Evolutionary conservation across 352 stramenopile genomes (phyloP).

Genomic region (Globisporangium recalcitrans): DNA sequence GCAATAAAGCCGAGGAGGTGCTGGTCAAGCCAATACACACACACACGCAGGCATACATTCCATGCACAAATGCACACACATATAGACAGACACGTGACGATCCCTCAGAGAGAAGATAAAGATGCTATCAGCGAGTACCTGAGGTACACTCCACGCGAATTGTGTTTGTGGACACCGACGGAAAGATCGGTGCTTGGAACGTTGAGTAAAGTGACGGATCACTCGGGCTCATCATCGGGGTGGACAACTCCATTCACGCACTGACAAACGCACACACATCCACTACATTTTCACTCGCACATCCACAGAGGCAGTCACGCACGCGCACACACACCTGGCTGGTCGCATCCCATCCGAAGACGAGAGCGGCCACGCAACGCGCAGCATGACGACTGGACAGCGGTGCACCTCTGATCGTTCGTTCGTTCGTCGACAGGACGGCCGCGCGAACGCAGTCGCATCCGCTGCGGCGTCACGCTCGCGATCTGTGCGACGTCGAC

Average conservation of each 20-base stretch:
- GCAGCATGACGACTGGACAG: background rate
- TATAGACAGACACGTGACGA: background rate
- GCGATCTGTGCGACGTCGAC: background rate
- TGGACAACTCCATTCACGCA: conserved; percentile 16
- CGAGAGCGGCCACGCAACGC: background rate
- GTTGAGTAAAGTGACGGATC: conserved; percentile 19
- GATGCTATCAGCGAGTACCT: conserved; percentile 60
- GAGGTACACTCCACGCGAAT: conserved; percentile 52
- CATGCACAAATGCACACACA: conserved; percentile 12
- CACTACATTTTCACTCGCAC: background rate
- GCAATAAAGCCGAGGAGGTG: conserved; percentile 18
- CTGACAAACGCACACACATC: background rate
- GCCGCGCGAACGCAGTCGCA: conserved; percentile 1
- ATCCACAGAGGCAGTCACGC: background rate
- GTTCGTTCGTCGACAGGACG: conserved; percentile 4
- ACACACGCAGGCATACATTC: conserved; percentile 9
- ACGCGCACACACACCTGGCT: too few relatives aligned
- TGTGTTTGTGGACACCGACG: conserved; percentile 21
- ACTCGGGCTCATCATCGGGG: conserved; percentile 38
- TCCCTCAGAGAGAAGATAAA: conserved; percentile 79
- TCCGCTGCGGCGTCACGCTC: conserved; percentile 1
- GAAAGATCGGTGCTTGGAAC: conserved; percentile 44
- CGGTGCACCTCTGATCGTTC: background rate
- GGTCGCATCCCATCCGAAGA: background rate
- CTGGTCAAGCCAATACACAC: conserved; percentile 24